phyloP scores from a whole-genome alignment of 495 filamentous ascomycete species.

The Aspergillus bertholletiae region DNA sequence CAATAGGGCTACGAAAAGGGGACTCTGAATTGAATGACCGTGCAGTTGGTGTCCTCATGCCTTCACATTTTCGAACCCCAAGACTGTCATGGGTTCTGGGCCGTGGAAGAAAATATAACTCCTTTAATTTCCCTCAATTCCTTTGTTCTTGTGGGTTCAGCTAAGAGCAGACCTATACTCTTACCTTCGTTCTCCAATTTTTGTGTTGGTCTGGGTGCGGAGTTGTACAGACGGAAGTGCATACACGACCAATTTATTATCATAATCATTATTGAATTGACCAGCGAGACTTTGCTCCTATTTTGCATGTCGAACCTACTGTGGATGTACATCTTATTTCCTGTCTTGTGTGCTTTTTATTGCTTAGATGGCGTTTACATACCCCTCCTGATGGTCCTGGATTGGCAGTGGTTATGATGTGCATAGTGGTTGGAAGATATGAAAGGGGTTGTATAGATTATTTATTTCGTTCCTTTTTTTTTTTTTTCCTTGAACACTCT shows the following conservation, averaged over 20 bases:
- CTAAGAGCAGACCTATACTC: slow-evolving; percentile 10
- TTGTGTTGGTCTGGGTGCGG: slow-evolving; percentile 9
- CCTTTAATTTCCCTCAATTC: slow-evolving; percentile 3
- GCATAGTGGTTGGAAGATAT: not conserved
- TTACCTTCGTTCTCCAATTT: slow-evolving; percentile 6
- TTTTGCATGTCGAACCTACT: slow-evolving; percentile 10
- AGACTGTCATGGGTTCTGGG: not conserved
- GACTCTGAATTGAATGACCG: not conserved
- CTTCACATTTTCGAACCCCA: not conserved
- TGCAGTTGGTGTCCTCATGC: not conserved
- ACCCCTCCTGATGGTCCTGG: slow-evolving; percentile 14
- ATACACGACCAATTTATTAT: slow-evolving; percentile 16
- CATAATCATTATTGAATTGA: not conserved
- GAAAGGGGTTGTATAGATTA: not conserved
- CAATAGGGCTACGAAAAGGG: not conserved
- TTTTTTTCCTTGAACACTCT: slow-evolving; percentile 1
- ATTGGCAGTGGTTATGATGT: slow-evolving; percentile 7
- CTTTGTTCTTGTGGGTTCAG: slow-evolving; percentile 30
- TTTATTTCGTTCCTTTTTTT: slow-evolving; percentile 4
- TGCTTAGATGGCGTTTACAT: slow-evolving; percentile 20
- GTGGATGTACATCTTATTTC: slow-evolving; percentile 9
- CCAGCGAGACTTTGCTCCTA: not conserved
- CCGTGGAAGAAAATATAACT: not conserved
- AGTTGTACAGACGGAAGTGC: slow-evolving; percentile 24
- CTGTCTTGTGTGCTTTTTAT: not conserved